Evolutionary conservation across 2,329 filamentous ascomycete genomes (phyloP).

Genomic region (Nothopassalora personata): DNA sequence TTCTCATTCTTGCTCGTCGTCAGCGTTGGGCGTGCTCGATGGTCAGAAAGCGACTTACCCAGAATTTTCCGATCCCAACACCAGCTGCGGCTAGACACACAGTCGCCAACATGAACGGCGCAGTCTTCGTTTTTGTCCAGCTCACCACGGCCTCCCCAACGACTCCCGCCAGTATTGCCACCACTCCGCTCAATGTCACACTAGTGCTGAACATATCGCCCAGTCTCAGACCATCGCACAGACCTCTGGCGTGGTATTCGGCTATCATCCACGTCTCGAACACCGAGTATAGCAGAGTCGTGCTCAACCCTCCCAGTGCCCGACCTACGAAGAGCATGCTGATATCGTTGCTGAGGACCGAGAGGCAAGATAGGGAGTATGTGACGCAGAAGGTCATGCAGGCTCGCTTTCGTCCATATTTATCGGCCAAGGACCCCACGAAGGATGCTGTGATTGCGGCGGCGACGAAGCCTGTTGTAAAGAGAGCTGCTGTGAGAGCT

Average conservation of each 20-base stretch:
- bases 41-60: conserved; percentile 37
- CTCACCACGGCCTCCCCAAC: conserved; percentile 49
- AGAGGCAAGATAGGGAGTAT: conserved; percentile 51
- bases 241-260: conserved; percentile 48
- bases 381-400: conserved; percentile 53
- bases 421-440: conserved; percentile 46
- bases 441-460: conserved; percentile 47
- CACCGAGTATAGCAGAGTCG: conserved; percentile 53
- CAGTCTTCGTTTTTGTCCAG: conserved; percentile 44
- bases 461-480: conserved; percentile 46
- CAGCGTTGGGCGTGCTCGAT: background rate
- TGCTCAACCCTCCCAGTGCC: conserved; percentile 51
- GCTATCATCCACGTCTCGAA: conserved; percentile 60
- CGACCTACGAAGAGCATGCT: conserved; percentile 49
- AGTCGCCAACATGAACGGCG: conserved; percentile 48
- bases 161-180: conserved; percentile 52
- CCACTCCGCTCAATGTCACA: conserved; percentile 50
- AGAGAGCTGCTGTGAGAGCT: conserved; percentile 42
- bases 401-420: conserved; percentile 47
- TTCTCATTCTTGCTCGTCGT: conserved; percentile 43
- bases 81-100: conserved; percentile 43
- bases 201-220: conserved; percentile 50
- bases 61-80: conserved; percentile 44
- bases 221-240: conserved; percentile 43
- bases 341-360: conserved; percentile 46